Base-by-base conservation (phyloP, 306 rosid genomes). In the Sesbania bispinosa region DNA sequence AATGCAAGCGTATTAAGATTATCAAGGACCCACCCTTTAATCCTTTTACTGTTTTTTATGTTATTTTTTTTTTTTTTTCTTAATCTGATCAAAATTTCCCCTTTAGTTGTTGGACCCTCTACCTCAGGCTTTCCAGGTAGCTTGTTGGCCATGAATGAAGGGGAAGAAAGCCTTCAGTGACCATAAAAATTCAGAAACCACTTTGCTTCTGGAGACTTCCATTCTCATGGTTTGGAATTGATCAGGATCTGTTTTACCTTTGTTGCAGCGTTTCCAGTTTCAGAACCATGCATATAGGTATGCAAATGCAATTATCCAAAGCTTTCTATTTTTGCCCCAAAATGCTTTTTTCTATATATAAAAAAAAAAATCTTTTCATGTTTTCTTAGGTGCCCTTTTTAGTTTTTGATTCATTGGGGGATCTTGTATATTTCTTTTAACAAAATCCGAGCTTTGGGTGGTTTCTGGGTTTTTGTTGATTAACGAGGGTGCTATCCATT, bases 221-320 rank as follows among this genome's bases (percentile, higher is more conserved):
- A 78, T 65, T 79, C 39, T 38, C 57, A 50, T 67, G 74, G 76
- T 78, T 69, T 61, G 47, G 54, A 82, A 71, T 75, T 83, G 74
- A 32, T 71, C 81, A 71, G 63, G 87, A 90, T 88, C 90, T 80
- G 63, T 77, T 77, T 54, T 42, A 60, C 77, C 61, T 45, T 47
- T 47, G 46, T 70, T 45, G 19, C 74, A 33, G 8, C 60, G 26
- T 82, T 62, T 77, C 27, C 27, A 48, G 47, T 68, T 76, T 77
- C 59, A 83, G 48, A 80, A 78, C 73, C 82, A 76, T 80, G 87
- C 84, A 70, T 60, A 62, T 68, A 69, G 92, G 92, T 83, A 65
- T 57, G 70, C 77, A 86, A 81, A 66, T 33, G 75, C 63, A 54
- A 75, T 64, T 15, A 23, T 78, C 77, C 76, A 33, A 60, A 71